Conservation (phyloP, 1,284 basidiomycete species). For the Paramarasmius palmivorus region DNA sequence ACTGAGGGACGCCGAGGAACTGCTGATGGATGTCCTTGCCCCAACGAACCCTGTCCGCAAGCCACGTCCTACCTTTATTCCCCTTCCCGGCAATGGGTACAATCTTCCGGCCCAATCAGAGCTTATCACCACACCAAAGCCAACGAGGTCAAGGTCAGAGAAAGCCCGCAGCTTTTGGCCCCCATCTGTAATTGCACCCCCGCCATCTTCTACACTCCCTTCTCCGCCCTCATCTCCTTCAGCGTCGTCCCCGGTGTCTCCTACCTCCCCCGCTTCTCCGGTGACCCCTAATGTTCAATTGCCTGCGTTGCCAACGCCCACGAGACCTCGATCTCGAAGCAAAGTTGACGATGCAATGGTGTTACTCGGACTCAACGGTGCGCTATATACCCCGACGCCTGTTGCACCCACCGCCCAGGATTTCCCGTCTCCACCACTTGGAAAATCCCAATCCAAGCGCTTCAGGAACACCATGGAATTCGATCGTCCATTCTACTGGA, state of each 20-base stretch:
- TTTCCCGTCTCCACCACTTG: too few relatives aligned
- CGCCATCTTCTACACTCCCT: background rate
- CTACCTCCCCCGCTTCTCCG: background rate
- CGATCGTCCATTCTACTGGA: too few relatives aligned
- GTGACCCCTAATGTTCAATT: background rate
- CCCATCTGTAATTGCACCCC: background rate
- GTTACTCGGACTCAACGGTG: background rate
- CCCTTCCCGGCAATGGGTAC: background rate
- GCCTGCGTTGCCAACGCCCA: too few relatives aligned
- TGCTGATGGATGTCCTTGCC: background rate
- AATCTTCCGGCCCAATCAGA: background rate
- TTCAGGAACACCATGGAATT: too few relatives aligned
- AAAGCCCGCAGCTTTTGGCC: background rate
- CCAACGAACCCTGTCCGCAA: background rate
- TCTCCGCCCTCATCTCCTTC: background rate
- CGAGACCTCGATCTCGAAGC: background rate
- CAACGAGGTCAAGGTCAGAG: background rate
- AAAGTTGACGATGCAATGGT: background rate
- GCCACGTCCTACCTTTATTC: background rate
- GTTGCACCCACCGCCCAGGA: too few relatives aligned
- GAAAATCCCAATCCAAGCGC: too few relatives aligned
- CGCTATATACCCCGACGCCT: background rate
- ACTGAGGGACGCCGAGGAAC: background rate
- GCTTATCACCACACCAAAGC: background rate
- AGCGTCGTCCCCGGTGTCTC: background rate